phyloP scores from a whole-genome alignment of 139 green algal species.

The Dunaliella primolecta region DNA sequence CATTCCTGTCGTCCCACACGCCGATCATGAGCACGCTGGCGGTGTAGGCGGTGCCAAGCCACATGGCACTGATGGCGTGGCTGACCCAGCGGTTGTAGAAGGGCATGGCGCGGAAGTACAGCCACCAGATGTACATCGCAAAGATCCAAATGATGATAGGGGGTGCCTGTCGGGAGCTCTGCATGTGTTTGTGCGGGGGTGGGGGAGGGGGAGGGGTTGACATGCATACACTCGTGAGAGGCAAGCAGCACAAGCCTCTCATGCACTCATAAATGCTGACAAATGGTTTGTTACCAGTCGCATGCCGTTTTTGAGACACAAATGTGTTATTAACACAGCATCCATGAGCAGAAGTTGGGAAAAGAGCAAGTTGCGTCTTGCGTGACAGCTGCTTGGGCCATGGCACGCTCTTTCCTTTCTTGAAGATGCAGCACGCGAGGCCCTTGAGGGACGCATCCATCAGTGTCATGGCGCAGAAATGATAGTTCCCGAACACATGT shows the following conservation, averaged over 20 bases:
- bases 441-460: no score
- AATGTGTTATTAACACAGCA: no score
- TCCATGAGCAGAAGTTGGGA: no score
- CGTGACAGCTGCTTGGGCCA: no score
- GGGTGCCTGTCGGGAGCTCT: background rate
- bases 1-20: background rate
- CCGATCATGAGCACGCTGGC: background rate
- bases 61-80: background rate
- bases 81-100: constrained; percentile 1
- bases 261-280: no score
- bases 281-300: no score
- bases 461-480: no score
- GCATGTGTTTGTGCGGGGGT: background rate
- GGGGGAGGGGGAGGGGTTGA: background rate
- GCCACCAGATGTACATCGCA: background rate
- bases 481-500: no score
- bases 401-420: no score
- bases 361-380: no score
- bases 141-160: background rate
- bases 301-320: no score
- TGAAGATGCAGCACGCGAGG: no score
- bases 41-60: constrained; percentile 21
- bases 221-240: background rate
- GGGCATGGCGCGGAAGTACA: constrained; percentile 5
- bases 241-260: background rate